Evolutionary conservation across 1,139 yeast genomes (phyloP).

Genomic region (Taphrina confusa): DNA sequence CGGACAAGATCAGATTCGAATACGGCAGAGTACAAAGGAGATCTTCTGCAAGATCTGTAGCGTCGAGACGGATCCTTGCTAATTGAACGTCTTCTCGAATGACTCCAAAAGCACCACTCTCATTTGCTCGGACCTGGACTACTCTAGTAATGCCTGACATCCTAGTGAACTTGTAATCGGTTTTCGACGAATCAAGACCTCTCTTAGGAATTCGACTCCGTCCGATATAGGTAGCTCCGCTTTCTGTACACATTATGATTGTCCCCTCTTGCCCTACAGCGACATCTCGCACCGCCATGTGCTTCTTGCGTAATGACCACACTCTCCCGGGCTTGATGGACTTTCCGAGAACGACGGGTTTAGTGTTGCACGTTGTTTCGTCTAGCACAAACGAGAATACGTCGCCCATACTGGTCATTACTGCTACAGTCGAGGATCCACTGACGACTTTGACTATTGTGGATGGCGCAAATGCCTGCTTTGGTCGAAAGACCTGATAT

Average conservation of each 20-base stretch:
- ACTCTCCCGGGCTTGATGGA: conserved; percentile 38
- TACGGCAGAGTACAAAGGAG: conserved; percentile 43
- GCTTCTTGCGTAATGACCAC: conserved; percentile 47
- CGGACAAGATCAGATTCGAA: conserved; percentile 35
- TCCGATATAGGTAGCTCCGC: conserved; percentile 62
- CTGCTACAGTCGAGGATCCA: conserved; percentile 42
- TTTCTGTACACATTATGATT: conserved; percentile 62
- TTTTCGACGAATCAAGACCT: conserved; percentile 40
- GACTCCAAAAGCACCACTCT: conserved; percentile 68
- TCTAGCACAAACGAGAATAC: conserved; percentile 44
- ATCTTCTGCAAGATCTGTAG: conserved; percentile 41
- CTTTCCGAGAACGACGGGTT: conserved; percentile 35
- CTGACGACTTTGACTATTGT: conserved; percentile 39
- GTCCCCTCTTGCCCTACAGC: conserved; percentile 72
- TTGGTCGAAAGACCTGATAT: conserved; percentile 40
- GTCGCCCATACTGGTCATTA: conserved; percentile 45
- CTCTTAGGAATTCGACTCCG: conserved; percentile 46
- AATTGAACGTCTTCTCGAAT: conserved; percentile 64
- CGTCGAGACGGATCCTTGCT: conserved; percentile 44
- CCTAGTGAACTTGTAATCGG: conserved; percentile 57
- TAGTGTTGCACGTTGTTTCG: conserved; percentile 16
- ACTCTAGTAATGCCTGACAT: conserved; percentile 58
- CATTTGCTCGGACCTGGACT: conserved; percentile 64
- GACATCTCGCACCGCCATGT: conserved; percentile 54
- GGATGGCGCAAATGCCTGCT: conserved; percentile 18